phyloP scores from a whole-genome alignment of 2,329 filamentous ascomycete species.

The Magnaporthales sp. region DNA sequence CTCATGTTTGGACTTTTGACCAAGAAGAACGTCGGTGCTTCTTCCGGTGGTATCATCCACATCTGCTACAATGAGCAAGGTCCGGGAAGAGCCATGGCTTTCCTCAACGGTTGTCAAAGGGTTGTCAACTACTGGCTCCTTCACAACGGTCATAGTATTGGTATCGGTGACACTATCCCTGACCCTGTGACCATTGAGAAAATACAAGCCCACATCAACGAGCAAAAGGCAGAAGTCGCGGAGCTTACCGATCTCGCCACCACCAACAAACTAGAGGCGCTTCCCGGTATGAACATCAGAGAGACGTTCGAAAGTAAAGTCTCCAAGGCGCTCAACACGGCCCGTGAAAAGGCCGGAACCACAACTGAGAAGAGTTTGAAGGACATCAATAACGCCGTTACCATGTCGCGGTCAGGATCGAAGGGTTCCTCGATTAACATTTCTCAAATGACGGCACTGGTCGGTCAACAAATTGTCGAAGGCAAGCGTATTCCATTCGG shows the following conservation, averaged over 20 bases:
- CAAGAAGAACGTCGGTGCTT: slow-evolving; percentile 91
- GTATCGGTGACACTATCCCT: slow-evolving; percentile 96
- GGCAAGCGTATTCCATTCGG: slow-evolving; percentile 98
- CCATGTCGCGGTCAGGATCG: slow-evolving; percentile 93
- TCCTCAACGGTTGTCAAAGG: slow-evolving; percentile 91
- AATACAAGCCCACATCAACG: slow-evolving; percentile 73
- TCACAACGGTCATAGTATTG: slow-evolving; percentile 94
- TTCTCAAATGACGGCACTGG: slow-evolving; percentile 96
- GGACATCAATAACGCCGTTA: slow-evolving; percentile 91
- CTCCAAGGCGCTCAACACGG: slow-evolving; percentile 85
- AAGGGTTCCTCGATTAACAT: slow-evolving; percentile 99
- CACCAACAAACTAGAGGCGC: slow-evolving; percentile 77
- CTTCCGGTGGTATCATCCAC: slow-evolving; percentile 85
- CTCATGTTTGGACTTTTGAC: slow-evolving; percentile 83
- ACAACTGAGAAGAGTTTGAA: slow-evolving; percentile 87
- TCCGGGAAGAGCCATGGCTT: slow-evolving; percentile 75
- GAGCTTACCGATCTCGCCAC: slow-evolving; percentile 70
- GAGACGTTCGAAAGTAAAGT: slow-evolving; percentile 98
- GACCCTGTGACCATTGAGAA: slow-evolving; percentile 75
- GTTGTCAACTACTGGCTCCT: slow-evolving; percentile 97
- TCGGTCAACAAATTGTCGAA: slow-evolving; percentile 96
- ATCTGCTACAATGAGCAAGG: slow-evolving; percentile 95
- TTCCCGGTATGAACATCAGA: slow-evolving; percentile 97
- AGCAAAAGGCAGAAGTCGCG: slow-evolving; percentile 74
- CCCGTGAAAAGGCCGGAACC: slow-evolving; percentile 93